Conservation (phyloP, 495 filamentous ascomycete genomes). For the Massariosphaeria phaeospora region DNA sequence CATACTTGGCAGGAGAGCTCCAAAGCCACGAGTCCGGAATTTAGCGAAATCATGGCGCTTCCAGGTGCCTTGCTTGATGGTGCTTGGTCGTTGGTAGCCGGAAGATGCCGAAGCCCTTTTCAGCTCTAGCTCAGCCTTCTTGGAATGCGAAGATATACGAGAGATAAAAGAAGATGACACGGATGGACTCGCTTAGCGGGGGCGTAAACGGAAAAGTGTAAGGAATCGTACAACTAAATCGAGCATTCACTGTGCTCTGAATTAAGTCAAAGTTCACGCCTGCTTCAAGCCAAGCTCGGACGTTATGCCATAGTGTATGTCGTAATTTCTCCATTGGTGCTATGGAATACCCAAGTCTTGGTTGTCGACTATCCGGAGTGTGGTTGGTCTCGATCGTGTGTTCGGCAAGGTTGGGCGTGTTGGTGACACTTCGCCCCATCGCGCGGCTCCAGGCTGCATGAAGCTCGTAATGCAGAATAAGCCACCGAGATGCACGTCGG, state of each 20-base stretch:
- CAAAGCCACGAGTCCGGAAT: constrained; percentile 1
- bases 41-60: neutral
- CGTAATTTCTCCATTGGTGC: too few species aligned
- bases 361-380: too few species aligned
- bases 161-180: too few species aligned
- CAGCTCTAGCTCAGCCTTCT: constrained; percentile 14
- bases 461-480: constrained; percentile 2
- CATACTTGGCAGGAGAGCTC: constrained; percentile 17
- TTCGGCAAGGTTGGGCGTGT: neutral
- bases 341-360: too few species aligned
- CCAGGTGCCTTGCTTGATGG: neutral
- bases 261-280: too few species aligned
- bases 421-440: constrained; percentile 1
- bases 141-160: neutral
- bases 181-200: too few species aligned
- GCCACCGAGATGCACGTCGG: neutral
- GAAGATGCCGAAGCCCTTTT: neutral
- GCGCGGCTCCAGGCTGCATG: neutral
- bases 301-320: too few species aligned
- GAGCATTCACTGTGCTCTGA: too few species aligned
- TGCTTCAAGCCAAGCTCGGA: too few species aligned
- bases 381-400: too few species aligned
- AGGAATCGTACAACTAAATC: too few species aligned
- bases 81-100: neutral
- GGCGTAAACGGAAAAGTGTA: too few species aligned